Evolutionary conservation across 805 yeast species (phyloP).

Genomic region (Ogataea corticis): DNA sequence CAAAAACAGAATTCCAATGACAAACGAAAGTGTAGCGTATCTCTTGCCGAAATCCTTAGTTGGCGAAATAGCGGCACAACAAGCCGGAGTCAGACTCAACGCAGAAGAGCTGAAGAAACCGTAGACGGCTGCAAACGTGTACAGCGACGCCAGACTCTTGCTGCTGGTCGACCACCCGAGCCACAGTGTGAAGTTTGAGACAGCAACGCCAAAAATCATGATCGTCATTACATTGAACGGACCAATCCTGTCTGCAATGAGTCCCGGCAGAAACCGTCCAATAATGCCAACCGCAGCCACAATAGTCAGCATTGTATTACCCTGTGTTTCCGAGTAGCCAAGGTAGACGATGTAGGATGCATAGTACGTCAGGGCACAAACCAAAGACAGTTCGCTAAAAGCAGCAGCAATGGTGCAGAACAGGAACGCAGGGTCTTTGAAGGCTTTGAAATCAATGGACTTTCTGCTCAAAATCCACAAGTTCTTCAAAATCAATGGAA

Average conservation of each 20-base stretch:
- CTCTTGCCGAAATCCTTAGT: conserved; percentile 27
- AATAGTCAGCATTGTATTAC: conserved; percentile 47
- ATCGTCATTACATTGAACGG: conserved; percentile 55
- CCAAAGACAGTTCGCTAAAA: conserved; percentile 41
- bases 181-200: conserved; percentile 55
- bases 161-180: conserved; percentile 53
- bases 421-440: conserved; percentile 40
- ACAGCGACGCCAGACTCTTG: conserved; percentile 37
- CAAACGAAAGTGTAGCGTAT: conserved; percentile 27
- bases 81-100: conserved; percentile 57
- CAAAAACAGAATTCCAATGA: conserved; percentile 36
- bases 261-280: conserved; percentile 59
- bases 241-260: conserved; percentile 54
- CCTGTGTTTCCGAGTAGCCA: conserved; percentile 40
- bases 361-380: conserved; percentile 43
- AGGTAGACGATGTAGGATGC: conserved; percentile 45
- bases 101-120: conserved; percentile 61
- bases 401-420: conserved; percentile 41
- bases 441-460: conserved; percentile 31
- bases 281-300: conserved; percentile 49
- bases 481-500: conserved; percentile 12
- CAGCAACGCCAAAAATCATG: conserved; percentile 45
- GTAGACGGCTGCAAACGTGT: conserved; percentile 46
- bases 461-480: conserved; percentile 21
- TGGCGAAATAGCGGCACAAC: conserved; percentile 58